Percentiles rank a stretch among this genome's conserved stretches.
phyloP scores from a whole-genome alignment of 345 rosid genomes.

The Salix koriyanagi region DNA sequence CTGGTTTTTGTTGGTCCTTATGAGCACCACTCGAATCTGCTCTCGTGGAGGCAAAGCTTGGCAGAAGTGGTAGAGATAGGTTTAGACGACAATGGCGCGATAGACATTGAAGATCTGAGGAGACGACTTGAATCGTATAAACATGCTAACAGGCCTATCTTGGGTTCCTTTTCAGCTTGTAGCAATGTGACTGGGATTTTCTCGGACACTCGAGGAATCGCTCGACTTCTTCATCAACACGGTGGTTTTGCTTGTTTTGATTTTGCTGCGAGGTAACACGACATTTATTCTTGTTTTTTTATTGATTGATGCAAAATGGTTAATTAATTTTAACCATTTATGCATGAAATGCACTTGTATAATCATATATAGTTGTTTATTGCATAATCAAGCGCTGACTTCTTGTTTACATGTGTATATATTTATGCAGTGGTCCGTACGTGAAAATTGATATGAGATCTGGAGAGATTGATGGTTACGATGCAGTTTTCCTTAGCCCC shows the following conservation, averaged over 20 bases:
- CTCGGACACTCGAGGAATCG: constrained; percentile 43
- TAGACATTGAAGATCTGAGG: constrained; percentile 33
- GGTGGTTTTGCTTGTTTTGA: constrained; percentile 59
- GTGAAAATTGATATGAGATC: constrained; percentile 52
- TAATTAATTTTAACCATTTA: too few relatives aligned
- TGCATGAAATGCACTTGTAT: neutral
- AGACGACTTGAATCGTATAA: constrained; percentile 24
- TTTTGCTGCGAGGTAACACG: constrained; percentile 50
- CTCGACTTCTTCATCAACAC: constrained; percentile 41
- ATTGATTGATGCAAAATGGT: neutral
- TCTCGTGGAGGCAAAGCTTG: constrained; percentile 61
- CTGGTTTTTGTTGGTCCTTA: constrained; percentile 56
- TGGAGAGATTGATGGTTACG: constrained; percentile 50
- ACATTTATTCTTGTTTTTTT: neutral
- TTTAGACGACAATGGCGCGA: constrained; percentile 28
- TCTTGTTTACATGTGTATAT: neutral
- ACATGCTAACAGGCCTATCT: constrained; percentile 35
- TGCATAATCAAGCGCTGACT: neutral
- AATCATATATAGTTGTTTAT: neutral
- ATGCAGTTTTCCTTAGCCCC: constrained; percentile 49
- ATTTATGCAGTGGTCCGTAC: constrained; percentile 39
- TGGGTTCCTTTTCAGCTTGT: constrained; percentile 62
- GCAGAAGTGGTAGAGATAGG: constrained; percentile 58
- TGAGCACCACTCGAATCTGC: constrained; percentile 66
- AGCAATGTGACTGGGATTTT: constrained; percentile 53